Evolutionary conservation across 2,329 filamentous ascomycete species (phyloP).

Genomic region (Botrytis fabae): DNA sequence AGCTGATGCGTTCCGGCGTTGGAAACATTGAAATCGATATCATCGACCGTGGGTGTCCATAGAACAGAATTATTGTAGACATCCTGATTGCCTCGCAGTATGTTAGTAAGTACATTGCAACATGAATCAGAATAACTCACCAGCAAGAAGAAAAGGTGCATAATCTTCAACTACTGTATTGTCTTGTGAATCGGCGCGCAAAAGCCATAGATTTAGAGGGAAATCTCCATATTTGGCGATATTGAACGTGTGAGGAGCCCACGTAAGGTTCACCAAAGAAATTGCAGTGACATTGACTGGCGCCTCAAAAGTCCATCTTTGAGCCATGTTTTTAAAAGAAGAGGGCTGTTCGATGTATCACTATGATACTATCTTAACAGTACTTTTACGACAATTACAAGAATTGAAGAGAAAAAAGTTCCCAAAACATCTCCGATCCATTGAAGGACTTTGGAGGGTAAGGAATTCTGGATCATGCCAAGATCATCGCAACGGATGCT

Average conservation of each 20-base stretch:
- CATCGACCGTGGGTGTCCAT: constrained; percentile 5
- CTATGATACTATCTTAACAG: neutral
- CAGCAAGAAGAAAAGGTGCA: neutral
- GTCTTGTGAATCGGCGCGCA: neutral
- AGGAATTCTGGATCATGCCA: neutral
- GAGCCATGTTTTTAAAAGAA: neutral
- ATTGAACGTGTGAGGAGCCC: neutral
- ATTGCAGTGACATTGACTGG: neutral
- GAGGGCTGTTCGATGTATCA: neutral
- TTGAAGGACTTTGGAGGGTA: no score
- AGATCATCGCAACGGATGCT: neutral
- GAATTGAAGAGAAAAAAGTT: no score
- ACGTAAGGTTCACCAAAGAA: neutral
- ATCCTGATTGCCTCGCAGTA: neutral
- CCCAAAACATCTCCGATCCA: no score
- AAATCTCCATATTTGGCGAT: constrained; percentile 5
- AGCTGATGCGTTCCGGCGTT: neutral
- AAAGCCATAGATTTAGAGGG: constrained; percentile 8
- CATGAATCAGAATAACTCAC: neutral
- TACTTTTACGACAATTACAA: neutral
- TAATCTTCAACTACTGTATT: neutral
- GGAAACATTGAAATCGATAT: constrained; percentile 1
- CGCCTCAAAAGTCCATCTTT: constrained; percentile 7
- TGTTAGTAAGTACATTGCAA: neutral
- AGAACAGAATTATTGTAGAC: neutral